phyloP scores from a whole-genome alignment of 2,329 filamentous ascomycete genomes.

The Emmonsia crescens region DNA sequence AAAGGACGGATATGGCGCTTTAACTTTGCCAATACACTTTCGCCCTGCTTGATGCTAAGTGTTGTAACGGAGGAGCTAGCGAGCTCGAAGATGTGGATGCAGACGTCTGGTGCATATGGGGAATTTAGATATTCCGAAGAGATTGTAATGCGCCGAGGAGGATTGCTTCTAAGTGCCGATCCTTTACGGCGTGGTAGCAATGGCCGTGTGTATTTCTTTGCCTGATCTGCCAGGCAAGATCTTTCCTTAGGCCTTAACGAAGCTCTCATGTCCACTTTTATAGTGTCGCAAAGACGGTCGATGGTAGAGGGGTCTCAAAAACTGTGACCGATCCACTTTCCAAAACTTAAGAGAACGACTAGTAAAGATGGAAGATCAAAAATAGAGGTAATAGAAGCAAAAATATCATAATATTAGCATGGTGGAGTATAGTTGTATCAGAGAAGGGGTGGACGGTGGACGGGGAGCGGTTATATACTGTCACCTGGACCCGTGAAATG shows the following conservation, averaged over 20 bases:
- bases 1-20: not conserved
- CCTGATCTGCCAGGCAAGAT: not conserved
- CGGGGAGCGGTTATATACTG: too few relatives aligned
- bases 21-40: not conserved
- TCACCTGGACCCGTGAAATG: too few relatives aligned
- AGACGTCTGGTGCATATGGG: not conserved
- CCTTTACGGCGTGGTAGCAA: not conserved
- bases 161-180: not conserved
- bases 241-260: not conserved
- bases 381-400: not conserved
- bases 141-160: not conserved
- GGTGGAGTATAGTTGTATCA: not conserved
- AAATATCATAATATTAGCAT: not conserved
- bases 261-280: not conserved
- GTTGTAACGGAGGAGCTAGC: not conserved
- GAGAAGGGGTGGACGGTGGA: too few relatives aligned
- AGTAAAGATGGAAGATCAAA: not conserved
- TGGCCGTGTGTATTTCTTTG: not conserved
- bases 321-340: not conserved
- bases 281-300: not conserved
- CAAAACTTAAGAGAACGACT: not conserved
- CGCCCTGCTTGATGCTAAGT: not conserved
- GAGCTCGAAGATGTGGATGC: not conserved
- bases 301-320: not conserved
- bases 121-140: not conserved